Evolutionary conservation across 164 flowering plant genomes (phyloP).

Genomic region (Echeveria elegans): DNA sequence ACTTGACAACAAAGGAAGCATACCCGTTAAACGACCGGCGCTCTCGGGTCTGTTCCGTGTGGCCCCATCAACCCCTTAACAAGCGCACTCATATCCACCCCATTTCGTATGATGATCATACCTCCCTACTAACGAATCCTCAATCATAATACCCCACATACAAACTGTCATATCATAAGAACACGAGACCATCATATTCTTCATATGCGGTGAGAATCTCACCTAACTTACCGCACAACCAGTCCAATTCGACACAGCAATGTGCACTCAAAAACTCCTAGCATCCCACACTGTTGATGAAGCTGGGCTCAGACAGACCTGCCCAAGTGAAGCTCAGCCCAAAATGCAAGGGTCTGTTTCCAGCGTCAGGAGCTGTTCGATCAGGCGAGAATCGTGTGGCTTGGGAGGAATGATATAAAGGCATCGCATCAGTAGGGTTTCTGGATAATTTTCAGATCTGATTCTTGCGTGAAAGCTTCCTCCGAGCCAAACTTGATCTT

Average conservation of each 20-base stretch:
- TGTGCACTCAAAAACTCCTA: constrained; percentile 53
- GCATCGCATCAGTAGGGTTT: no score
- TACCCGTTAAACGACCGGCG: constrained; percentile 17
- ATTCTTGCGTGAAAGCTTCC: no score
- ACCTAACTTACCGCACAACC: constrained; percentile 72
- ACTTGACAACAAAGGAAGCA: background rate
- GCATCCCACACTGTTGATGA: no score
- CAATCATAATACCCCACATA: constrained; percentile 75
- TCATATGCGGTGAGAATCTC: constrained; percentile 75
- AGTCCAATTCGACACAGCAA: constrained; percentile 62
- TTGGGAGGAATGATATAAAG: no score
- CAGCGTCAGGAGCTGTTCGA: no score
- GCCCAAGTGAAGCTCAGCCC: no score
- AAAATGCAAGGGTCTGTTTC: no score
- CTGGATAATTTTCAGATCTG: no score
- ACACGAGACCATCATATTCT: constrained; percentile 50
- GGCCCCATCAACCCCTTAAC: constrained; percentile 96
- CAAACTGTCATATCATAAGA: constrained; percentile 94
- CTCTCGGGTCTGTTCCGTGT: constrained; percentile 86
- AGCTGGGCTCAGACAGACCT: no score
- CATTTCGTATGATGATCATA: constrained; percentile 97
- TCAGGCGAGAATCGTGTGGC: no score
- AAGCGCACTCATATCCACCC: constrained; percentile 91
- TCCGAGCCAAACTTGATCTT: no score
- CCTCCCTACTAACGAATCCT: constrained; percentile 72